Conservation (phyloP, 2,329 filamentous ascomycete genomes). For the Colletotrichum higginsianum region DNA sequence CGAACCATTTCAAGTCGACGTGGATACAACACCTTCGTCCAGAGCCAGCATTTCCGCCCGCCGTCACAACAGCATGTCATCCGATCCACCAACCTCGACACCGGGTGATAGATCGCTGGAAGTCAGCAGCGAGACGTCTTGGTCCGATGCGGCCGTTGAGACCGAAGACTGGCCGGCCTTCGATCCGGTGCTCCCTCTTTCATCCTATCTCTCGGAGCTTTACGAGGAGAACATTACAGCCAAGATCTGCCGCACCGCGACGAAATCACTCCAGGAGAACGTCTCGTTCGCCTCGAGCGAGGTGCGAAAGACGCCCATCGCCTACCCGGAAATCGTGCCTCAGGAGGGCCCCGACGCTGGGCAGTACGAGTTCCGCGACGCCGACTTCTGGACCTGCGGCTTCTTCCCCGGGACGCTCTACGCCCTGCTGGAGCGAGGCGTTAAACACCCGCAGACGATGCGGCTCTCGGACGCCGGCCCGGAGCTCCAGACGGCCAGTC, state of each 20-base stretch:
- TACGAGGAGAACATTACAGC: constrained; percentile 44
- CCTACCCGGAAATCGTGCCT: constrained; percentile 44
- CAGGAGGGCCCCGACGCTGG: constrained; percentile 42
- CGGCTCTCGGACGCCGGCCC: constrained; percentile 14
- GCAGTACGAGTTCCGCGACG: constrained; percentile 40
- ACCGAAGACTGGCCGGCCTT: background rate
- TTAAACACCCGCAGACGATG: constrained; percentile 50
- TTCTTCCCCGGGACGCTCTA: constrained; percentile 58
- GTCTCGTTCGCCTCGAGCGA: background rate
- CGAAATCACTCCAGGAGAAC: constrained; percentile 18
- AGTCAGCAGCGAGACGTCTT: constrained; percentile 20
- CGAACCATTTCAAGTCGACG: too few species aligned
- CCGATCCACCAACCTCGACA: background rate
- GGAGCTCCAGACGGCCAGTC: constrained; percentile 32
- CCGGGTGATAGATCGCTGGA: constrained; percentile 1
- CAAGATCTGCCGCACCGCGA: constrained; percentile 45
- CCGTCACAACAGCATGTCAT: constrained; percentile 10
- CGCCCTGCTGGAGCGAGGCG: constrained; percentile 51
- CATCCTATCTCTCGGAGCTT: constrained; percentile 3
- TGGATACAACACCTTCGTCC: too few species aligned
- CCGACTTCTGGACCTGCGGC: constrained; percentile 54
- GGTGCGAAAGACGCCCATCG: constrained; percentile 38
- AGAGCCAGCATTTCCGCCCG: background rate
- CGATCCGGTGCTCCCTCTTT: background rate
- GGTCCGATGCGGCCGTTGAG: constrained; percentile 12